phyloP scores from a whole-genome alignment of 345 rosid genomes.

The Mallotus nudiflorus region DNA sequence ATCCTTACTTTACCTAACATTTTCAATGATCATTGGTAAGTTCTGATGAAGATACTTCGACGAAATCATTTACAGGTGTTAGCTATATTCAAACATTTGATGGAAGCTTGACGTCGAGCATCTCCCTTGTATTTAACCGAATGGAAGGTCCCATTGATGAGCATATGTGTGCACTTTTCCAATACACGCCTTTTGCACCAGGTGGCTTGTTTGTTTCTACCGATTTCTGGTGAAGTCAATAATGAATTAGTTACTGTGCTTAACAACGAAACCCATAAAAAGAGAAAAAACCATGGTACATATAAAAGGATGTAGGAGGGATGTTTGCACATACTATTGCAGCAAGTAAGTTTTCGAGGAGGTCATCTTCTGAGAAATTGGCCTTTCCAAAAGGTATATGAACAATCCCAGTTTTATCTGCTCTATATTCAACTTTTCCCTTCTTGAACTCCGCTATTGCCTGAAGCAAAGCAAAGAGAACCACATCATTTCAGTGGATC shows the following conservation, averaged over 20 bases:
- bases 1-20: constrained; percentile 2
- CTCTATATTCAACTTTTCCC: constrained; percentile 92
- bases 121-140: constrained; percentile 78
- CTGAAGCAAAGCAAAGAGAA: constrained; percentile 40
- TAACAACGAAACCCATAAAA: neutral
- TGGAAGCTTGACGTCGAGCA: constrained; percentile 79
- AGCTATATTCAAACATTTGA: constrained; percentile 25
- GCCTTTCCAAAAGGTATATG: constrained; percentile 91
- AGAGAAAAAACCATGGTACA: neutral
- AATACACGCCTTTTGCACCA: constrained; percentile 97
- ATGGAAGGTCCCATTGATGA: constrained; percentile 98
- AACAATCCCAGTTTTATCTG: constrained; percentile 97
- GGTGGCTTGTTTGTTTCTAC: constrained; percentile 93
- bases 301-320: neutral
- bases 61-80: constrained; percentile 39
- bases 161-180: constrained; percentile 91
- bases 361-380: constrained; percentile 75
- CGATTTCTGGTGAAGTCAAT: constrained; percentile 59
- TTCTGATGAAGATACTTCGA: constrained; percentile 10
- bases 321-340: constrained; percentile 54
- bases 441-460: constrained; percentile 94
- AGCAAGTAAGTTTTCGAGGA: constrained; percentile 73
- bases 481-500: neutral
- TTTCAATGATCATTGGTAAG: constrained; percentile 8
- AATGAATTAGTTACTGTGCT: neutral